Conservation (phyloP, 768 basidiomycete genomes). For the Brasilioporus rufonigricans region DNA sequence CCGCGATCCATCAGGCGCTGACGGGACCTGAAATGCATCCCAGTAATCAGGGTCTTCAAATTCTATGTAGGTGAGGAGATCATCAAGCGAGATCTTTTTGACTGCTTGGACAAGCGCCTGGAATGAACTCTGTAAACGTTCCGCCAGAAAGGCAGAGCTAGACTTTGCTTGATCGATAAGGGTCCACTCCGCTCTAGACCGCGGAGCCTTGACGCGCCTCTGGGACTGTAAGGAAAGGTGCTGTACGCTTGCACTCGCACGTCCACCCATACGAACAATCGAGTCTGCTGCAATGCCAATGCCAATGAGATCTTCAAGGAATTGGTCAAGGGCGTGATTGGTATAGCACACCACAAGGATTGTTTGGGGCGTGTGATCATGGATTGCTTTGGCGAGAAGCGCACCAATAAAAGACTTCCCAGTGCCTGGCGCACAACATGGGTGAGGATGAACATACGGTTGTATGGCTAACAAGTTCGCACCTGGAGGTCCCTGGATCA, state of each 20-base stretch:
- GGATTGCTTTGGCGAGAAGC: conserved; percentile 57
- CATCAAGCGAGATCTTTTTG: conserved; percentile 11
- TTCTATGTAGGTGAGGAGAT: conserved; percentile 48
- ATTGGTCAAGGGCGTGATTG: conserved; percentile 73
- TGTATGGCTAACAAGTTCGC: background rate
- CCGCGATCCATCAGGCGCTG: conserved; percentile 41
- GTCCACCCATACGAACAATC: conserved; percentile 60
- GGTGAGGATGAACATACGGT: background rate
- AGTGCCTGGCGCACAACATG: conserved; percentile 47
- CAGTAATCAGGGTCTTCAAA: conserved; percentile 47
- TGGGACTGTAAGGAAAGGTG: conserved; percentile 47
- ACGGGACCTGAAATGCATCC: conserved; percentile 47
- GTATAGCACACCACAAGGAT: conserved; percentile 74
- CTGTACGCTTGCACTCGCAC: conserved; percentile 49
- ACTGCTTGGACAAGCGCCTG: conserved; percentile 22
- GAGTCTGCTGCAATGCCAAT: conserved; percentile 50
- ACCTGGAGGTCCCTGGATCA: conserved; percentile 78
- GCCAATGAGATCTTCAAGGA: conserved; percentile 58
- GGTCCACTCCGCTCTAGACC: conserved; percentile 37
- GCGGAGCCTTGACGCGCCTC: conserved; percentile 15
- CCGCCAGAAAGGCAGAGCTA: conserved; percentile 8
- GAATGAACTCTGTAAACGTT: conserved; percentile 33
- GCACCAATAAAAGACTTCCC: conserved; percentile 76
- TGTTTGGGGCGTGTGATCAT: conserved; percentile 43
- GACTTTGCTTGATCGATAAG: conserved; percentile 41